Conservation (phyloP, 768 basidiomycete species). For the Boletus speciosus region DNA sequence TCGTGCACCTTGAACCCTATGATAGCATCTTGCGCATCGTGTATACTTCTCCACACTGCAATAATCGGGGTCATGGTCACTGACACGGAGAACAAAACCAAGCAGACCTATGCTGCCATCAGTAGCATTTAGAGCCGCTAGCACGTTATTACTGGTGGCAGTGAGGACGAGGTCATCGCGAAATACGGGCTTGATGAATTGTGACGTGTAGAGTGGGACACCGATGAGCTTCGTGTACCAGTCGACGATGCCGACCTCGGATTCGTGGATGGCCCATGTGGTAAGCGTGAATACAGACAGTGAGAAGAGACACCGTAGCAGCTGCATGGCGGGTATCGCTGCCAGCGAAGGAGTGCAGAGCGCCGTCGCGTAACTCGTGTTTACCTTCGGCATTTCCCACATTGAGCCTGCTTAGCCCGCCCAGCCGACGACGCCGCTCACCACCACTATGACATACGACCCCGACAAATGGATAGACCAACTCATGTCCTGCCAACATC, state of each 20-base stretch:
- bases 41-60: constrained; percentile 78
- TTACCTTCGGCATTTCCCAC: constrained; percentile 14
- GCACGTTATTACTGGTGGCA: constrained; percentile 70
- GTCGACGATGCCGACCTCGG: constrained; percentile 79
- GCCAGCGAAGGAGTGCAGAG: not conserved
- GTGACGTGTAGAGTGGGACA: constrained; percentile 54
- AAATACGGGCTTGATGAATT: constrained; percentile 57
- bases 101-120: constrained; percentile 66
- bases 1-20: constrained; percentile 56
- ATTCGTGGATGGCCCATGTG: constrained; percentile 56
- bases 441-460: constrained; percentile 35
- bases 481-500: constrained; percentile 80
- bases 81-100: constrained; percentile 4
- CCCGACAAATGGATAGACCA: constrained; percentile 87
- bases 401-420: not conserved
- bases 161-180: constrained; percentile 58
- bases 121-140: constrained; percentile 65
- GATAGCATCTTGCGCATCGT: constrained; percentile 67
- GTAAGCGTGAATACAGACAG: constrained; percentile 18
- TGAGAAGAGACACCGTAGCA: constrained; percentile 16
- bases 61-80: not conserved
- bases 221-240: constrained; percentile 84
- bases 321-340: constrained; percentile 12
- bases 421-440: not conserved
- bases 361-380: not conserved